Conservation (phyloP, 208 protist species). For the Trypanosoma cruzi region DNA sequence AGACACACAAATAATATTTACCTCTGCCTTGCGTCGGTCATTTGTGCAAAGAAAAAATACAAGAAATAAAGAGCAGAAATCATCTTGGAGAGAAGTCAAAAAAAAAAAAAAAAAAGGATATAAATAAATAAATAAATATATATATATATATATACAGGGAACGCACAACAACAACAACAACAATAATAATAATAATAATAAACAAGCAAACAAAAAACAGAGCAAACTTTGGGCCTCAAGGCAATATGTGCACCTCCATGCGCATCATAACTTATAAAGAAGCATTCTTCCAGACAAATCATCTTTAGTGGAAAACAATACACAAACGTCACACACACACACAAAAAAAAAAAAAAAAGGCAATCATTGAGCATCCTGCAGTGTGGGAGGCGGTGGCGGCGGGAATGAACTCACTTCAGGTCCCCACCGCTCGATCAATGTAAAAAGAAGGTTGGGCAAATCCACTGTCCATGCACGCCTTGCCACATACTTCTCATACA, state of each 20-base stretch:
- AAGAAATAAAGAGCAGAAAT: too few species aligned
- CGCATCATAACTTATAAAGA: too few species aligned
- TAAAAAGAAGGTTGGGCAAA: slow-evolving; percentile 45
- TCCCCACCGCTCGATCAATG: slow-evolving; percentile 61
- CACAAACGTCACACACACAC: neutral
- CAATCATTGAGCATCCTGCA: neutral
- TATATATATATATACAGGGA: neutral
- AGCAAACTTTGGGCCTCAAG: too few species aligned
- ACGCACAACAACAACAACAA: neutral
- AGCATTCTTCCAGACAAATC: too few species aligned
- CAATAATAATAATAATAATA: neutral
- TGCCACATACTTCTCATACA: slow-evolving; percentile 69
- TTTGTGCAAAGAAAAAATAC: too few species aligned
- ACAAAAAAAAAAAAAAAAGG: slow-evolving; percentile 4
- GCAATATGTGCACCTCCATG: too few species aligned
- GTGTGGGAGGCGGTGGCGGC: slow-evolving; percentile 17
- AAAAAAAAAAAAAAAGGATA: neutral
- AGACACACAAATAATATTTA: too few species aligned
- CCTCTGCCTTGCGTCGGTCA: too few species aligned
- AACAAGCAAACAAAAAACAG: neutral
- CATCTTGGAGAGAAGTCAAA: too few species aligned
- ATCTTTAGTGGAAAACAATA: too few species aligned
- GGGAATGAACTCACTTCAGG: slow-evolving; percentile 43
- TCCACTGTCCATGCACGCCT: slow-evolving; percentile 43
- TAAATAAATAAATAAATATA: neutral